Base-by-base conservation (phyloP, 164 flowering plant genomes). In the Sextonia rubra region DNA sequence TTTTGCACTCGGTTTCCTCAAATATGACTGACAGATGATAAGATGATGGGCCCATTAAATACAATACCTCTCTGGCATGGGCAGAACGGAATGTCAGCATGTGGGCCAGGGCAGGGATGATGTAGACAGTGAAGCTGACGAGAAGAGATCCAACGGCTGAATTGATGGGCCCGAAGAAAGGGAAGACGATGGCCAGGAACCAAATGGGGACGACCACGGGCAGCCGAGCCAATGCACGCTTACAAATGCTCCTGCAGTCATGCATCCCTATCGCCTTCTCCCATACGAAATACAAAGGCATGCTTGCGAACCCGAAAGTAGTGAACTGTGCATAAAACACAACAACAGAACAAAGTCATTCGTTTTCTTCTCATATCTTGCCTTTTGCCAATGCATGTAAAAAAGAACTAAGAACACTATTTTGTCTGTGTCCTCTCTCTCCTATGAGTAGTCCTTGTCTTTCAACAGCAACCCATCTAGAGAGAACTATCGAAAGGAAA, bases 121-220 rank as follows among this genome's bases (percentile, higher is more conserved):
- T 94, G 82, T 94, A 94, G 79, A 94, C 98, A 3, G 98, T 94
- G 91, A 94, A 94, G 87, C 97, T 92, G n/a, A 94, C 98, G 4
- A 94, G 92, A 47, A 94, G 91, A 1, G 98, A 87, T 64, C 98
- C 98, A 62, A 94, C 98, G 74, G 97, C 78, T 68, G 98, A 94
- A 79, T 92, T 94, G 78, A 94, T 94, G 61, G 98, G 98, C 0
- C 98, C 98, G 63, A 94, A 94, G 84, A 94, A 94, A 0, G 98
- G 98, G 82, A 94, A 94, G 82, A 94, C 69, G 72, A 94, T 94
- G 73, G 98, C 98, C 63, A 94, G 68, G 74, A 94, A 94, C 98
- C 98, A 94, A 8, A 94, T 92, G 37, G 98, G 98, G 49, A 94
- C 74, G 58, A 94, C 98, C 78, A 94, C 98, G 18, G 98, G 98